Percentiles rank a stretch among this genome's conserved stretches.
phyloP scores from a whole-genome alignment of 306 rosid species.

The Castanospermum australe region DNA sequence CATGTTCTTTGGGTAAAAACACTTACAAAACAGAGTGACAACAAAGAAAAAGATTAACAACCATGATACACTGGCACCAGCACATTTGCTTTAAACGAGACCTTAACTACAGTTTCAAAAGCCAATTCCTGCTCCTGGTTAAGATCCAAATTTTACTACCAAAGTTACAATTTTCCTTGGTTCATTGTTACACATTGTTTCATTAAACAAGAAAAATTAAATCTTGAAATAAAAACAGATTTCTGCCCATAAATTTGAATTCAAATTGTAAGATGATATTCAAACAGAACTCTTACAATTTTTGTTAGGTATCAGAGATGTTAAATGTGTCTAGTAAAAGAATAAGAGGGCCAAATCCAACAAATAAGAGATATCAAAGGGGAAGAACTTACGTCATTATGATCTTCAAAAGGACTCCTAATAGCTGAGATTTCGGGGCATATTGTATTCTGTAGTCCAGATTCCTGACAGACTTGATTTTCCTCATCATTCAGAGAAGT shows the following conservation, averaged over 20 bases:
- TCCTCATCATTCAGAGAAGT: conserved; percentile 44
- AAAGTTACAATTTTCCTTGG: neutral
- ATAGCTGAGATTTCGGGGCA: conserved; percentile 40
- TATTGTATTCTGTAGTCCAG: conserved; percentile 39
- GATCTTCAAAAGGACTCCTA: conserved; percentile 44
- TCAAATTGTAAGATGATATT: neutral
- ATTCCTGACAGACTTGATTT: conserved; percentile 42
- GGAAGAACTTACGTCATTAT: conserved; percentile 58
- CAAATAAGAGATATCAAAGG: conserved; percentile 5
- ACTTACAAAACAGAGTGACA: neutral
- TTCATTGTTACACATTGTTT: neutral
- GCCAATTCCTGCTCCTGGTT: neutral
- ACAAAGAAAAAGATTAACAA: neutral
- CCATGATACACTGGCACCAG: neutral
- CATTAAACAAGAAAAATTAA: neutral
- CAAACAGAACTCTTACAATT: neutral
- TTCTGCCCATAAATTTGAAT: neutral
- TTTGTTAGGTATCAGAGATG: neutral
- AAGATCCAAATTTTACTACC: neutral
- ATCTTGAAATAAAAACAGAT: neutral
- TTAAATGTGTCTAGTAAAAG: neutral
- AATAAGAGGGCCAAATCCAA: neutral
- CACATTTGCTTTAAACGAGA: neutral
- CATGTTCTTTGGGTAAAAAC: neutral
- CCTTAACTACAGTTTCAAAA: neutral